These are phyloP conservation scores for Colletotrichum sp. DNA, from an alignment of 2,329 filamentous ascomycete species.

Conservation along the genomic window DNA sequence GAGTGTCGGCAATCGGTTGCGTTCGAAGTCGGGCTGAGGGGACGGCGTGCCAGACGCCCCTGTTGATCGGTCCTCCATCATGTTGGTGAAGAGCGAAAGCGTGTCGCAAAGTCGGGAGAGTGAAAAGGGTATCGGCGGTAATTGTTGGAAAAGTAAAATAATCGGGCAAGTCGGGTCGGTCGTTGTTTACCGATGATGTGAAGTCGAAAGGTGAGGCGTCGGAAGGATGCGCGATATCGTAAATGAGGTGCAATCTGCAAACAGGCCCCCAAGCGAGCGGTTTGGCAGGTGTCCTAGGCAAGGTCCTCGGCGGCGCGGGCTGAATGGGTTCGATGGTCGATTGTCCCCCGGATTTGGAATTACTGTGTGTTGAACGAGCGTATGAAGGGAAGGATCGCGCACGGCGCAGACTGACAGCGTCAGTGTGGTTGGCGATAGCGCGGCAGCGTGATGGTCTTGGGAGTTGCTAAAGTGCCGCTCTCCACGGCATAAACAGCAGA, in stretches of 20 bases:
- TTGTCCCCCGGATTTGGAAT: neutral
- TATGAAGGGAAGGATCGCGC: slow-evolving; percentile 19
- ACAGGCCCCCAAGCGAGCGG: neutral
- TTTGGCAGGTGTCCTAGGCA: slow-evolving; percentile 13
- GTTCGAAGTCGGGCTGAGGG: slow-evolving; percentile 63
- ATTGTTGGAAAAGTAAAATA: neutral
- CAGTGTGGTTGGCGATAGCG: slow-evolving; percentile 17
- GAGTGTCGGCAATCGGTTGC: slow-evolving; percentile 90
- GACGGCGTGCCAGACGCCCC: slow-evolving; percentile 46
- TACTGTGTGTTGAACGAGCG: slow-evolving; percentile 13
- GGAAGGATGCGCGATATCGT: slow-evolving; percentile 7
- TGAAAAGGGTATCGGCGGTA: neutral
- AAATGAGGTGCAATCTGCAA: slow-evolving; percentile 2
- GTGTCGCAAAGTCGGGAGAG: neutral
- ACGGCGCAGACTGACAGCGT: slow-evolving; percentile 22
- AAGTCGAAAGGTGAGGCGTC: neutral
- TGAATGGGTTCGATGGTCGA: neutral
- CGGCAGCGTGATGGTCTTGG: slow-evolving; percentile 10
- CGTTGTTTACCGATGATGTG: neutral
- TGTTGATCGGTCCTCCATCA: slow-evolving; percentile 39
- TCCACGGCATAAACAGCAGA: slow-evolving; percentile 14
- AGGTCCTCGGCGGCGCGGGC: neutral
- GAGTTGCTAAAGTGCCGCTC: neutral
- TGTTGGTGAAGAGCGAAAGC: slow-evolving; percentile 13
- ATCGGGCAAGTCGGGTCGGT: neutral